Evolutionary conservation across 2,329 filamentous ascomycete genomes (phyloP), one percentile per base, ranked within the genome.

Genomic region (Xylaria sp.): DNA sequence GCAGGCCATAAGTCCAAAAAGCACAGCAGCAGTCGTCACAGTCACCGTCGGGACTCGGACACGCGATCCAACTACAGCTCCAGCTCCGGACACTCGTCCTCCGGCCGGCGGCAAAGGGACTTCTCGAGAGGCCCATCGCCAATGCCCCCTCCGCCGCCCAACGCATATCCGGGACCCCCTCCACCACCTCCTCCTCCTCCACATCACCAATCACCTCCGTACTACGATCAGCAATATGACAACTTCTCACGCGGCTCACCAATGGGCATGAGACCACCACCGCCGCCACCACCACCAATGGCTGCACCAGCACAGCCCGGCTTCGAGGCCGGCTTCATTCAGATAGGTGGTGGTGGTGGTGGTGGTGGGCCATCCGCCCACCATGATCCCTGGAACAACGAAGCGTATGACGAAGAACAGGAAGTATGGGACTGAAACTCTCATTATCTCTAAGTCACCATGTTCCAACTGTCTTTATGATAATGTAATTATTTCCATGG

Each of bases 251-350:
- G 53, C 28, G 67, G 56, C 51, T 65, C 63, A n/a, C 70, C 59
- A n/a, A 57, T 58, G 65, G 59, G 56, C 31, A 62, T 67, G 28
- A 64, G 66, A 26, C 72, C 71, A 2, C 69, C 68, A 15, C 71
- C 66, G 0, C 73, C 68, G 3, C 66, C 69, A 40, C 73, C 68
- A 4, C 66, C 69, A 44, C 51, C 69, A n/a, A 61, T 66, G 59
- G 4, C 62, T 0, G 59, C 53, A 4, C 63, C 63, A 11, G 59
- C 62, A n/a, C 70, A 69, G 6, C 56, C 69, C 4, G 74, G 73
- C 0, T 77, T 77, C 44, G 74, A 76, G n/a, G 66, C 46, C 46
- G 75, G 75, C 33, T 77, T 77, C 59, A 75, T 77, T 44, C 75
- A 77, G 62, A 49, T 77, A 6, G 69, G 71, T 20, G 71, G 68